Percentiles rank a stretch among this genome's conserved stretches.
These are phyloP conservation scores for Zymoseptoria crescenta DNA, from an alignment of 2,329 filamentous ascomycete species.

Conservation along the genomic window DNA sequence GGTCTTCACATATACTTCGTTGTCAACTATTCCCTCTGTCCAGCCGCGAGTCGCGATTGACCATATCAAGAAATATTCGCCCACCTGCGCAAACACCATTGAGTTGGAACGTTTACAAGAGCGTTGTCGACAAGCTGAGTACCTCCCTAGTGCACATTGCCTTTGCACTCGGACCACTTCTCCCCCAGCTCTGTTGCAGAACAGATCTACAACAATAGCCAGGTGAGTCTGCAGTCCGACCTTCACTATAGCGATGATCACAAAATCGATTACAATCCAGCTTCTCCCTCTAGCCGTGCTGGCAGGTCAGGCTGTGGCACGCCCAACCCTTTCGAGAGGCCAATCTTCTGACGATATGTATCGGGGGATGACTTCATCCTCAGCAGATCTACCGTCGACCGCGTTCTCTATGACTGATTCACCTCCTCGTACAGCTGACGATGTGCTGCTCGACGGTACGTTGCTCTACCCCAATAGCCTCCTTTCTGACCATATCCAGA, in stretches of 20 bases:
- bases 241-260: background rate
- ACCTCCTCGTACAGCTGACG: constrained; percentile 5
- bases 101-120: background rate
- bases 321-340: constrained; percentile 1
- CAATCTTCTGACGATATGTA: constrained; percentile 7
- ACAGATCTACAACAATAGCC: background rate
- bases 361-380: constrained; percentile 14
- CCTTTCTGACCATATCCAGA: constrained; percentile 1
- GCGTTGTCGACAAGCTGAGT: constrained; percentile 1
- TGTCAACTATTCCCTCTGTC: too few relatives aligned
- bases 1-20: background rate
- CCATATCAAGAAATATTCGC: background rate
- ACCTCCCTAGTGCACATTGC: constrained; percentile 2
- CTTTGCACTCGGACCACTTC: too few relatives aligned
- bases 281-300: constrained; percentile 8
- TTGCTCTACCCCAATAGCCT: background rate
- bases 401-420: background rate
- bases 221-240: constrained; percentile 6
- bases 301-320: constrained; percentile 6
- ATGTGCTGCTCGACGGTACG: background rate
- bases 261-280: constrained; percentile 3
- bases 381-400: constrained; percentile 6
- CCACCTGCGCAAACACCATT: background rate
- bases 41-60: background rate
- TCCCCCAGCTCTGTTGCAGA: background rate